Conservation (phyloP, 2,329 filamentous ascomycete genomes). For the Biscogniauxia marginata region DNA sequence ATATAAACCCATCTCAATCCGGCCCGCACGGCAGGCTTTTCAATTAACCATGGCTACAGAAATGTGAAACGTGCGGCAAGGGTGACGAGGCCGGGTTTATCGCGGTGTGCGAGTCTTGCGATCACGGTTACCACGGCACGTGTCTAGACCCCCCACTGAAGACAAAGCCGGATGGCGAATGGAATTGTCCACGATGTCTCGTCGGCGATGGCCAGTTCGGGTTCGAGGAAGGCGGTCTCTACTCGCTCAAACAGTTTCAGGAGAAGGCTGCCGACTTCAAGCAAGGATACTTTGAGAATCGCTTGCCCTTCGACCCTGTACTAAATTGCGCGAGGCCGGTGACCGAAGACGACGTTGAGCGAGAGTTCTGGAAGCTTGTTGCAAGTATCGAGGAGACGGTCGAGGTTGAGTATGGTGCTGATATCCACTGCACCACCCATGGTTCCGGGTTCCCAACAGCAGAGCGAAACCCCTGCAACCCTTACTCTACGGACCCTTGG, state of each 20-base stretch:
- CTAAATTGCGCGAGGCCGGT: constrained; percentile 78
- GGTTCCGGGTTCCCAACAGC: constrained; percentile 95
- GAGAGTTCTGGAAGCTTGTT: constrained; percentile 94
- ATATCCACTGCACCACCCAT: constrained; percentile 97
- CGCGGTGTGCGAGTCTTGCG: constrained; percentile 86
- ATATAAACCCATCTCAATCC: not conserved
- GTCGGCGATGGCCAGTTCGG: constrained; percentile 96
- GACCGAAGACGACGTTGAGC: constrained; percentile 92
- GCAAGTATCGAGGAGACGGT: constrained; percentile 93
- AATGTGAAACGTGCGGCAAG: constrained; percentile 84
- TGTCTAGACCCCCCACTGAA: constrained; percentile 87
- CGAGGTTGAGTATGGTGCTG: constrained; percentile 96
- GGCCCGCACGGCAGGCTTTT: not conserved
- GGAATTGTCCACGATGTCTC: constrained; percentile 93
- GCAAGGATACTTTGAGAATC: constrained; percentile 86
- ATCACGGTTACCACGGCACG: constrained; percentile 79
- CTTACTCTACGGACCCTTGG: constrained; percentile 89
- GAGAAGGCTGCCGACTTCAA: constrained; percentile 96
- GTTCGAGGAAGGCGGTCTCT: constrained; percentile 94
- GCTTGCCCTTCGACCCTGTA: constrained; percentile 83
- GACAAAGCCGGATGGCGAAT: constrained; percentile 77
- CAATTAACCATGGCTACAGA: constrained; percentile 44
- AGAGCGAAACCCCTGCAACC: constrained; percentile 83
- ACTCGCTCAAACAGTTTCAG: constrained; percentile 93
- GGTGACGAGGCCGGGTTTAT: constrained; percentile 70